Evolutionary conservation across 2,329 filamentous ascomycete genomes (phyloP).

Genomic region (Fusarium fujikuroi): DNA sequence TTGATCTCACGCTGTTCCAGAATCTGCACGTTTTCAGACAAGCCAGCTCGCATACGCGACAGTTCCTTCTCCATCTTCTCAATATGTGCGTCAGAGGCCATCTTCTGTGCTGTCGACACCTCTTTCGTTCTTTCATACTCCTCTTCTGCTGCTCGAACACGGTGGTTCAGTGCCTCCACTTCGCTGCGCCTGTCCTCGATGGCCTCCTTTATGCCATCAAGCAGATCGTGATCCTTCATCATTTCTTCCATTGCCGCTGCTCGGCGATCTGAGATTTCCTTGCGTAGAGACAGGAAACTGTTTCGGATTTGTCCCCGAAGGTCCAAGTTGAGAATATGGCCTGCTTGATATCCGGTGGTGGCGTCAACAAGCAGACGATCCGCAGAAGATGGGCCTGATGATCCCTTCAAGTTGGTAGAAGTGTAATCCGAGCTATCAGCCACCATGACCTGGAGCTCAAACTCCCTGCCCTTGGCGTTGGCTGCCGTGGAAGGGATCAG

Average conservation of each 20-base stretch:
- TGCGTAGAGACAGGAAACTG: constrained; percentile 80
- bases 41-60: constrained; percentile 86
- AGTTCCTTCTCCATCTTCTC: constrained; percentile 99
- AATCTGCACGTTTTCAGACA: constrained; percentile 87
- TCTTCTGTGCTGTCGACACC: constrained; percentile 84
- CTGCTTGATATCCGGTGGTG: constrained; percentile 87
- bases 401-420: constrained; percentile 65
- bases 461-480: constrained; percentile 86
- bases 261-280: constrained; percentile 91
- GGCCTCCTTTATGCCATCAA: constrained; percentile 95
- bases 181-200: constrained; percentile 96
- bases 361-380: constrained; percentile 86
- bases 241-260: constrained; percentile 86
- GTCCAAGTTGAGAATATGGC: constrained; percentile 89
- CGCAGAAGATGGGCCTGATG: constrained; percentile 55
- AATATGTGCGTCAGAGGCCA: constrained; percentile 90
- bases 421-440: constrained; percentile 83
- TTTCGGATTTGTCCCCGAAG: constrained; percentile 84
- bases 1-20: constrained; percentile 97
- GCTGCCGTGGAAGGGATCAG: constrained; percentile 85
- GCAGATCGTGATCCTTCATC: constrained; percentile 92
- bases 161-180: constrained; percentile 90
- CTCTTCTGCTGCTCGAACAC: constrained; percentile 86
- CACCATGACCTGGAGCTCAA: constrained; percentile 85
- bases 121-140: constrained; percentile 96